Evolutionary conservation across 305 asterid genomes (phyloP).

Genomic region (Solanum chacoense): DNA sequence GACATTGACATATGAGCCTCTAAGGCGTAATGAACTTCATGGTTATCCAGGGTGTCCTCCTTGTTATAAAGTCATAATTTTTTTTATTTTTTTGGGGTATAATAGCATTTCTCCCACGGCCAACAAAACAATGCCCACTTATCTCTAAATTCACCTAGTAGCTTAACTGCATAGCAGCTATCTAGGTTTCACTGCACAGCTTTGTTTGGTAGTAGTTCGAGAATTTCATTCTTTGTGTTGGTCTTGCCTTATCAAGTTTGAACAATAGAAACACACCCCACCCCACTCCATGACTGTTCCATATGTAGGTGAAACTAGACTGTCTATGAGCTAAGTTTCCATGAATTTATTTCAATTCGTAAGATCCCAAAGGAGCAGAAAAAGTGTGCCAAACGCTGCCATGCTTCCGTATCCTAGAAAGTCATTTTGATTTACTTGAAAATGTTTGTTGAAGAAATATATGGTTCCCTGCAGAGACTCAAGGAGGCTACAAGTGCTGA

Average conservation of each 20-base stretch:
- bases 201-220: neutral
- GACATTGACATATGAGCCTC: neutral
- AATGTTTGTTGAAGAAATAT: neutral
- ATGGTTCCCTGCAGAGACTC: conserved; percentile 29
- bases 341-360: neutral
- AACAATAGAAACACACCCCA: neutral
- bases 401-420: neutral
- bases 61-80: neutral
- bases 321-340: neutral
- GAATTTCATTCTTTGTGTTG: neutral
- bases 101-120: neutral
- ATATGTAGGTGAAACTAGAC: neutral
- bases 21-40: neutral
- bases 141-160: neutral
- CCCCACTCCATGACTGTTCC: neutral
- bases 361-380: neutral
- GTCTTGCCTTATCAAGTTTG: neutral
- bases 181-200: neutral
- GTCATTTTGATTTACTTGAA: neutral
- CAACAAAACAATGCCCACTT: neutral
- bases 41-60: neutral
- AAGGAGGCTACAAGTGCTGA: conserved; percentile 29
- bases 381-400: neutral
- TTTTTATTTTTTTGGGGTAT: neutral
- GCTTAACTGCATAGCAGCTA: neutral